These are phyloP conservation scores for Clausena lansium DNA, from an alignment of 345 rosid species.

Conservation along the genomic window DNA sequence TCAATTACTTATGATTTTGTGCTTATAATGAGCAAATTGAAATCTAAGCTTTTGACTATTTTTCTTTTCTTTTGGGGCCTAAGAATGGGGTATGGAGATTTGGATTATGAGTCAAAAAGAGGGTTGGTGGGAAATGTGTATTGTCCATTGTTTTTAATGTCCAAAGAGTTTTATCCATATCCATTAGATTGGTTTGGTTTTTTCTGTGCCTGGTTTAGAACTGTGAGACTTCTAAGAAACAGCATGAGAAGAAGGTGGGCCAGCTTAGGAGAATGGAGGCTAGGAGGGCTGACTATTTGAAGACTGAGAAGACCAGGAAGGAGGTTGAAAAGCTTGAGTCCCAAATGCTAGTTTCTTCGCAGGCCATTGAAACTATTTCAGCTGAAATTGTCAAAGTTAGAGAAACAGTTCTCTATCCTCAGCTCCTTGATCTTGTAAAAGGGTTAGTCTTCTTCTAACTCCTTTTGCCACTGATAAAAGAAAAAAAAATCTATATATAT, in stretches of 20 bases:
- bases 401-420: constrained; percentile 82
- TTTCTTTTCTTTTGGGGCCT: constrained; percentile 1
- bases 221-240: constrained; percentile 64
- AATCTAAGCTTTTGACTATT: background rate
- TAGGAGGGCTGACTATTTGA: constrained; percentile 79
- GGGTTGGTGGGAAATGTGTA: background rate
- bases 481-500: background rate
- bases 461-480: background rate
- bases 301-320: constrained; percentile 77
- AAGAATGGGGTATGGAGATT: background rate
- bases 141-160: background rate
- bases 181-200: background rate
- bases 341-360: constrained; percentile 75
- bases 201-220: constrained; percentile 35
- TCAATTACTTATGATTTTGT: background rate
- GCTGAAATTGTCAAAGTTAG: constrained; percentile 79
- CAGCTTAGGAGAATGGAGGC: constrained; percentile 79
- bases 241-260: constrained; percentile 79
- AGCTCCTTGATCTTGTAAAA: constrained; percentile 80
- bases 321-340: constrained; percentile 88
- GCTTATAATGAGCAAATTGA: background rate
- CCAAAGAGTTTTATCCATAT: no score
- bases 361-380: constrained; percentile 78
- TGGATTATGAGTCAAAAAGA: background rate
- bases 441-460: constrained; percentile 50